Base-by-base conservation (phyloP, 768 basidiomycete genomes). In the Suillus subaureus region DNA sequence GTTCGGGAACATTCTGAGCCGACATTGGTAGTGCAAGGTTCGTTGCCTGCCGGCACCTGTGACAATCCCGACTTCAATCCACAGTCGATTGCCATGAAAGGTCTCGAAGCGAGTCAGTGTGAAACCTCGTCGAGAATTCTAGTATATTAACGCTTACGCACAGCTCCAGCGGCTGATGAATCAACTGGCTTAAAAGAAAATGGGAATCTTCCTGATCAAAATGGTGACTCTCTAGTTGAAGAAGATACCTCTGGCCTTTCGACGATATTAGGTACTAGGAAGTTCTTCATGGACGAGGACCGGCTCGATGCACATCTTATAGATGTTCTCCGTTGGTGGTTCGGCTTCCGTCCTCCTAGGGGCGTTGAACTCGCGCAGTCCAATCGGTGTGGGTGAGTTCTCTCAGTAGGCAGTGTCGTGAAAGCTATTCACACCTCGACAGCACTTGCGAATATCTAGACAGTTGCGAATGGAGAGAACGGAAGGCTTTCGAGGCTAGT, bases 391-490 rank as follows among this genome's bases (percentile, higher is more conserved):
- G 79, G 79, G 87, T 93, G 74, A 78, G 89, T 83, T 21, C 6
- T 23, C 23, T 63, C 39, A 5, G 28, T 56, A 26, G 54, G 13
- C 61, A 1, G 63, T 60, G 63, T 45, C 18, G 26, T 42, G 64
- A 64, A 28, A 31, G 35, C 16, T 55, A 15, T 49, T 61, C 35
- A 13, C 31, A 21, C 6, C 26, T 33, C 47, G 56, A 5, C 61
- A 90, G 90, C 55, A 81, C 83, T 16, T 95, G 93, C 71, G 92
- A 94, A 76, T 95, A 93, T 72, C 77, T 78, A 39, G 77, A 82
- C 3, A 88, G 85, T 15, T 96, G 94, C 71, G 94, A 96, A 78
- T 96, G 93, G 93, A 81, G 92, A 67, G 80, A 79, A 56, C 64
- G 68, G 54, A 82, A 81, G 67, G 87, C 87, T 28, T 69, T 75